Evolutionary conservation across 306 rosid genomes (phyloP).

Genomic region (Vigna unguiculata): DNA sequence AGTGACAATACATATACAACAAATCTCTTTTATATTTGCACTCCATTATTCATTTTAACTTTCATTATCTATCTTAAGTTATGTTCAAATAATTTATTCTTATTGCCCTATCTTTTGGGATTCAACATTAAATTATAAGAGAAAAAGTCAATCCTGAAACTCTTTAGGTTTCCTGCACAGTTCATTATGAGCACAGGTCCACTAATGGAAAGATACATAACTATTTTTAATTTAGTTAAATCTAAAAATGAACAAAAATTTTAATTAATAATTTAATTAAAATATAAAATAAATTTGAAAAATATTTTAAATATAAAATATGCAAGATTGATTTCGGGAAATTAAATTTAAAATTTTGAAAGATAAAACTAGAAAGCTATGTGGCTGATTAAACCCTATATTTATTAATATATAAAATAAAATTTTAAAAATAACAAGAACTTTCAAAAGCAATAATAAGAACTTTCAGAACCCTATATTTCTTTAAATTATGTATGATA

Average conservation of each 20-base stretch:
- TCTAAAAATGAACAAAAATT: neutral
- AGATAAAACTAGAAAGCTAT: too few species aligned
- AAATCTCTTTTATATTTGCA: neutral
- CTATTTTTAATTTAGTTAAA: neutral
- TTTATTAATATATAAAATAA: too few species aligned
- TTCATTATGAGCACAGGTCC: neutral
- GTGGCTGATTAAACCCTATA: neutral
- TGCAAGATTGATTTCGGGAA: too few species aligned
- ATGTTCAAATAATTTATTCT: neutral
- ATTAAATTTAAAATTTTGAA: too few species aligned
- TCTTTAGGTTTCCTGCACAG: neutral
- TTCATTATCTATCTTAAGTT: neutral
- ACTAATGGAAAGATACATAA: neutral
- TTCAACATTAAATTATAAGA: constrained; percentile 14
- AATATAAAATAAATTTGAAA: neutral
- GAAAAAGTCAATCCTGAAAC: constrained; percentile 32
- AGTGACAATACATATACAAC: neutral
- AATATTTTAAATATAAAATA: neutral
- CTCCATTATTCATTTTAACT: neutral
- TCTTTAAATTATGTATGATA: too few species aligned
- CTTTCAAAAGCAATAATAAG: too few species aligned
- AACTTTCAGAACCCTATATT: too few species aligned
- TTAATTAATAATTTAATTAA: neutral
- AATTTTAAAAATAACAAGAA: too few species aligned
- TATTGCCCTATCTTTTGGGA: constrained; percentile 34